Evolutionary conservation across 345 rosid genomes (phyloP).

Genomic region (Hibiscus trionum): DNA sequence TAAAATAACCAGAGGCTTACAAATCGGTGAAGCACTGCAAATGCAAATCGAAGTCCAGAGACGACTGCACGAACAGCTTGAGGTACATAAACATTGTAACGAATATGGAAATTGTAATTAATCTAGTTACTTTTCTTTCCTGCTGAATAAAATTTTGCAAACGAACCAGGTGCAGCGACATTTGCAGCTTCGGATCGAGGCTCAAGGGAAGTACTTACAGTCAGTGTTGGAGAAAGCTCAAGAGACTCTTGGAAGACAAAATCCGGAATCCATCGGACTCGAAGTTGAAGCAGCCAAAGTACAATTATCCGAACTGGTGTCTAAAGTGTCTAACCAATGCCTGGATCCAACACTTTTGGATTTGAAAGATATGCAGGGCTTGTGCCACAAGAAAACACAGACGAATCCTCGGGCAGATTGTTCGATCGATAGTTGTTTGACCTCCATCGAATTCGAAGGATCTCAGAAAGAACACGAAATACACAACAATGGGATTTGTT

Average conservation of each 20-base stretch:
- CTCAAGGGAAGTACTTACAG: conserved; percentile 89
- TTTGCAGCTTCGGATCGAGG: conserved; percentile 89
- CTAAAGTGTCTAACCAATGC: neutral
- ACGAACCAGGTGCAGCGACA: conserved; percentile 72
- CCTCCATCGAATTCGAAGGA: neutral
- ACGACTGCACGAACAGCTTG: neutral
- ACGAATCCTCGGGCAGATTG: neutral
- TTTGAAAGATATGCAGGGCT: neutral
- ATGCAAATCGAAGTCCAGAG: neutral
- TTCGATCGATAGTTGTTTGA: neutral
- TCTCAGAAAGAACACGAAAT: neutral
- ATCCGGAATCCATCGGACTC: neutral
- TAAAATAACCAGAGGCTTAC: neutral
- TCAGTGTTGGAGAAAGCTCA: conserved; percentile 79
- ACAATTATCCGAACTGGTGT: neutral
- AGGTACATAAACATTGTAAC: neutral
- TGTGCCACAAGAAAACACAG: neutral
- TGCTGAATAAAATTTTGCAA: no score
- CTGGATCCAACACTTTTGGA: neutral
- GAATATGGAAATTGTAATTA: neutral
- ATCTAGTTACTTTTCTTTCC: neutral
- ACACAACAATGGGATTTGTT: neutral
- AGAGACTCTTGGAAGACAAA: conserved; percentile 43
- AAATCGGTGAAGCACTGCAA: neutral
- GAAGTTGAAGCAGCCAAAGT: neutral